These are phyloP conservation scores for Sclerospora graminicola DNA, from an alignment of 352 stramenopile genomes.

Conservation along the genomic window DNA sequence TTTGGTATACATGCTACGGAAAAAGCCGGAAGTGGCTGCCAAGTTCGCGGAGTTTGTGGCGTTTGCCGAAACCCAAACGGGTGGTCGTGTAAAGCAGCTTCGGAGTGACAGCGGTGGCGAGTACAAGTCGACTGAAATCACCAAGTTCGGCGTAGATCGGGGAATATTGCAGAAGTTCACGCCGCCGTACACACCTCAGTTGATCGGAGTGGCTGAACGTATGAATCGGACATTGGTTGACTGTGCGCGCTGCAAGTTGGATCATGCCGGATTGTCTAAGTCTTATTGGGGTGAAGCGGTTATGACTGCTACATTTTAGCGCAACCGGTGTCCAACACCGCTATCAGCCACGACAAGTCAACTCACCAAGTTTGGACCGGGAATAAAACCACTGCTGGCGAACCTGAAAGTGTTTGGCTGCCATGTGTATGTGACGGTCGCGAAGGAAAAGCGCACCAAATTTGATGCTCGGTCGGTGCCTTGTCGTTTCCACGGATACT, in stretches of 20 bases:
- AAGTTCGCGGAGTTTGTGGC: conserved; percentile 11
- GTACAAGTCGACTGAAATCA: conserved; percentile 2
- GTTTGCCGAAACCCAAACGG: conserved; percentile 9
- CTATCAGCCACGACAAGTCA: not conserved
- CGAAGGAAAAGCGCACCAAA: conserved; percentile 1
- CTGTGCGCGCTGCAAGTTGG: conserved; percentile 1
- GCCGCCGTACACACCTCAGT: conserved; percentile 7
- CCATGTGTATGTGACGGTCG: not conserved
- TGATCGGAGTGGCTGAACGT: conserved; percentile 6
- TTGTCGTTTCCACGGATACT: conserved; percentile 1
- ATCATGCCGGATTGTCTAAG: conserved; percentile 3
- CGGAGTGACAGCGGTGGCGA: conserved; percentile 8
- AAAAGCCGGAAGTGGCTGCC: conserved; percentile 7
- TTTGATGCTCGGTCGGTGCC: conserved; percentile 1
- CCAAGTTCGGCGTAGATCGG: conserved; percentile 1
- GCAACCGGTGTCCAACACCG: conserved; percentile 1
- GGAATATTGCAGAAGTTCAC: conserved; percentile 14
- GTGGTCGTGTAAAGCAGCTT: conserved; percentile 2
- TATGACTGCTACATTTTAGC: conserved; percentile 2
- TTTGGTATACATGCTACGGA: conserved; percentile 4
- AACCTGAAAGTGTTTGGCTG: conserved; percentile 2
- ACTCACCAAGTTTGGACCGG: not conserved
- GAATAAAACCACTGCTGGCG: not conserved
- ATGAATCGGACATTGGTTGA: conserved; percentile 5
- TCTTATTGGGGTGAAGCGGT: conserved; percentile 1